These are phyloP conservation scores for Taxawa tesnikishii DNA, from an alignment of 2,329 filamentous ascomycete species.

Conservation along the genomic window DNA sequence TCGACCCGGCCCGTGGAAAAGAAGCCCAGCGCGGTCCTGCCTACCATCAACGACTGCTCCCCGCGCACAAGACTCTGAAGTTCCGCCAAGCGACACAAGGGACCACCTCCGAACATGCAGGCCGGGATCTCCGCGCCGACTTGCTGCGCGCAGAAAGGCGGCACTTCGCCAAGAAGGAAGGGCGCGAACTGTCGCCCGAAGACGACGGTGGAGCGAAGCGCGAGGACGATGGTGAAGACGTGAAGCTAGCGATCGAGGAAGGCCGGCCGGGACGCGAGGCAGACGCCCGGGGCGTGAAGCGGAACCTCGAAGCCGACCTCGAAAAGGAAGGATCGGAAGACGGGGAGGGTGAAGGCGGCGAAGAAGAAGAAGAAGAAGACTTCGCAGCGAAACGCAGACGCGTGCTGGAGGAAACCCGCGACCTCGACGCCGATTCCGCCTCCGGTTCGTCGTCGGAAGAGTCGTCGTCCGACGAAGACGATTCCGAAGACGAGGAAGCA, in stretches of 20 bases:
- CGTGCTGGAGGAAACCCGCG: constrained; percentile 75
- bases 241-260: constrained; percentile 33
- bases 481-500: constrained; percentile 69
- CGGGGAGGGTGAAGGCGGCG: constrained; percentile 23
- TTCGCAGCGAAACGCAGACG: constrained; percentile 71
- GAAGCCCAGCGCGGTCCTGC: constrained; percentile 86
- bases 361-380: constrained; percentile 41
- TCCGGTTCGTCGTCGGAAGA: constrained; percentile 26
- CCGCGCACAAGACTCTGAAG: constrained; percentile 88
- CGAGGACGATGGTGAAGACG: constrained; percentile 5
- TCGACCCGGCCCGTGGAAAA: constrained; percentile 91
- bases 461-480: constrained; percentile 61
- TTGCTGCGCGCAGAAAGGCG: constrained; percentile 78
- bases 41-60: constrained; percentile 91
- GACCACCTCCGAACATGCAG: constrained; percentile 56
- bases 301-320: constrained; percentile 45
- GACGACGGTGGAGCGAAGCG: no score
- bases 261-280: constrained; percentile 24
- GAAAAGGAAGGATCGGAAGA: constrained; percentile 15
- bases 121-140: constrained; percentile 78
- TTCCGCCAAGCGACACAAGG: constrained; percentile 83
- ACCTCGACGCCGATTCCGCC: constrained; percentile 74
- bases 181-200: constrained; percentile 34
- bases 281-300: constrained; percentile 40
- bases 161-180: constrained; percentile 76